A percentile compares a stretch with the other conserved stretches of the same genome.
Evolutionary conservation across 2,329 filamentous ascomycete genomes (phyloP).

Genomic region (Aspergillus pseudoviridinutans): DNA sequence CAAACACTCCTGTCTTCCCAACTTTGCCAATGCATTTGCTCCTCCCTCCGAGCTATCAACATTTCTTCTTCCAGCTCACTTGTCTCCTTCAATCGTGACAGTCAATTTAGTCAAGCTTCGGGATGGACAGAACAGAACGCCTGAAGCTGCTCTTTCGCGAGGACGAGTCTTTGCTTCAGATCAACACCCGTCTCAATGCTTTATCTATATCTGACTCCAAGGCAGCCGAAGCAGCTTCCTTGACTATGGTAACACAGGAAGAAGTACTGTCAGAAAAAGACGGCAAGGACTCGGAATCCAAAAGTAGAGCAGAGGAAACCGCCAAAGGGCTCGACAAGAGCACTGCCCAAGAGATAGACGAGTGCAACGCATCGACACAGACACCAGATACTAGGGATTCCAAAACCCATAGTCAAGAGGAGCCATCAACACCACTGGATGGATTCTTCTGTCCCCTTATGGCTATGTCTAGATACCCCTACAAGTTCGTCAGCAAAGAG

Average conservation of each 20-base stretch:
- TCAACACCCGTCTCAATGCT: conserved; percentile 16
- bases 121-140: conserved; percentile 24
- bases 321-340: background rate
- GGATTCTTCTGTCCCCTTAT: conserved; percentile 38
- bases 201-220: background rate
- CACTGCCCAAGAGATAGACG: background rate
- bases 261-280: background rate
- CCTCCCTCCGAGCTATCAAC: background rate
- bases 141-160: conserved; percentile 27
- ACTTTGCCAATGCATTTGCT: background rate
- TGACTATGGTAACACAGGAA: background rate
- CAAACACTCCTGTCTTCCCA: background rate
- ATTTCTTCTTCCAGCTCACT: background rate
- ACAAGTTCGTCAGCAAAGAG: conserved; percentile 37
- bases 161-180: conserved; percentile 20
- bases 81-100: background rate
- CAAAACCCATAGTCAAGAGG: background rate
- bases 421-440: conserved; percentile 5
- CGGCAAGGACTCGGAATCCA: background rate
- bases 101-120: background rate
- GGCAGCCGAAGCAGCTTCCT: background rate
- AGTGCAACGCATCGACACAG: background rate
- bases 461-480: conserved; percentile 40
- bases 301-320: background rate
- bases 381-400: background rate